phyloP scores from a whole-genome alignment of 768 basidiomycete species.

The Rhizopogon sp. region DNA sequence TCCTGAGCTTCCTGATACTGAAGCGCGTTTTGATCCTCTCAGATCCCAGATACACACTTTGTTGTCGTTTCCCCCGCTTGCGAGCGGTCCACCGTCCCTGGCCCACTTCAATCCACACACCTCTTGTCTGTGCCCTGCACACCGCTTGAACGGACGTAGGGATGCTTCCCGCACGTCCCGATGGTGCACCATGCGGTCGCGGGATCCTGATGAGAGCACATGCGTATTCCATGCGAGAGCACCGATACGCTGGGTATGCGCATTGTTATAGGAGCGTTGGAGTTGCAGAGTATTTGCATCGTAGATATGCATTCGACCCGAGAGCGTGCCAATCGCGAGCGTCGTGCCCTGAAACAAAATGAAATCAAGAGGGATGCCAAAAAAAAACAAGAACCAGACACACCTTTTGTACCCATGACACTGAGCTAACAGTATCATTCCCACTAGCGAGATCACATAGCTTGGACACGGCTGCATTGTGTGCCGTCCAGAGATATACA shows the following conservation, averaged over 20 bases:
- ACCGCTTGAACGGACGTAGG: constrained; percentile 63
- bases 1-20: constrained; percentile 21
- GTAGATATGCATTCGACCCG: constrained; percentile 88
- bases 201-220: constrained; percentile 84
- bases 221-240: constrained; percentile 92
- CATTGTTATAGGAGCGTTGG: constrained; percentile 77
- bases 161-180: constrained; percentile 79
- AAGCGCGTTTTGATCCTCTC: constrained; percentile 48
- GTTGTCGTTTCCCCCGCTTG: constrained; percentile 97
- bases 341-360: constrained; percentile 56
- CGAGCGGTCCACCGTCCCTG: constrained; percentile 54
- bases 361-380: background rate
- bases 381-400: background rate
- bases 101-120: constrained; percentile 93
- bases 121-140: constrained; percentile 81
- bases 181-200: constrained; percentile 88
- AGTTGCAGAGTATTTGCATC: constrained; percentile 76
- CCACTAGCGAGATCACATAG: constrained; percentile 72
- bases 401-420: constrained; percentile 88
- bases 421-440: constrained; percentile 75
- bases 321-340: constrained; percentile 90
- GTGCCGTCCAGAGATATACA: constrained; percentile 97
- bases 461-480: constrained; percentile 88
- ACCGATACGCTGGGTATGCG: constrained; percentile 87
- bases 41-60: constrained; percentile 98